phyloP scores from a whole-genome alignment of 2,329 filamentous ascomycete genomes.

The Curvularia sp. region DNA sequence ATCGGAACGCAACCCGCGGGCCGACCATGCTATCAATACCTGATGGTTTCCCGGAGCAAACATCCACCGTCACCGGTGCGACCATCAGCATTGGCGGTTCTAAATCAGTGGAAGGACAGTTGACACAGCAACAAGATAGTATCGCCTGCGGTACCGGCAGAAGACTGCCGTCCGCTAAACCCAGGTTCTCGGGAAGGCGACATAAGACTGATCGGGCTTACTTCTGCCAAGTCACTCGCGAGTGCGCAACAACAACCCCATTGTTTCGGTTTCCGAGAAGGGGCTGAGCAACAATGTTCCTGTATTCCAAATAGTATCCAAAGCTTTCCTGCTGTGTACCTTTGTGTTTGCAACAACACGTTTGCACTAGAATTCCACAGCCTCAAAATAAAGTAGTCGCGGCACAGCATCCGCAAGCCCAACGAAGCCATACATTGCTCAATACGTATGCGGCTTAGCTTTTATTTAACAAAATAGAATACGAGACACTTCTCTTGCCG shows the following conservation, averaged over 20 bases:
- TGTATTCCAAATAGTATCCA: not conserved
- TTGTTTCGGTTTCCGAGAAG: conserved; percentile 15
- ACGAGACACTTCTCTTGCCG: not conserved
- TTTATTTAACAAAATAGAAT: not conserved
- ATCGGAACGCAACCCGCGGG: not conserved
- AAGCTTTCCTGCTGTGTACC: not conserved
- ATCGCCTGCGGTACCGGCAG: not conserved
- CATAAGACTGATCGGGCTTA: conserved; percentile 6
- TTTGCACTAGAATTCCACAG: conserved; percentile 5
- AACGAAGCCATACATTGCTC: not conserved
- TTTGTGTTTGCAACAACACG: not conserved
- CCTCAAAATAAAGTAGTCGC: not conserved
- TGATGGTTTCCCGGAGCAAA: conserved; percentile 7
- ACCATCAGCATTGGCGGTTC: not conserved
- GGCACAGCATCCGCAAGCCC: not conserved
- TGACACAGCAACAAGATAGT: not conserved
- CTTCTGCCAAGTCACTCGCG: not conserved
- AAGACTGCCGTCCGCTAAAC: not conserved
- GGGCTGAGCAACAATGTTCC: not conserved
- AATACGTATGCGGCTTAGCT: not conserved
- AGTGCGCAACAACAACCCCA: conserved; percentile 32
- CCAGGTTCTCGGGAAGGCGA: not conserved
- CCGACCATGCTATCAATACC: not conserved
- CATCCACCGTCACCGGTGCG: conserved; percentile 1
- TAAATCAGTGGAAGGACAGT: not conserved